Evolutionary conservation across 495 filamentous ascomycete species (phyloP).

Genomic region (Neurospora sublineolata): DNA sequence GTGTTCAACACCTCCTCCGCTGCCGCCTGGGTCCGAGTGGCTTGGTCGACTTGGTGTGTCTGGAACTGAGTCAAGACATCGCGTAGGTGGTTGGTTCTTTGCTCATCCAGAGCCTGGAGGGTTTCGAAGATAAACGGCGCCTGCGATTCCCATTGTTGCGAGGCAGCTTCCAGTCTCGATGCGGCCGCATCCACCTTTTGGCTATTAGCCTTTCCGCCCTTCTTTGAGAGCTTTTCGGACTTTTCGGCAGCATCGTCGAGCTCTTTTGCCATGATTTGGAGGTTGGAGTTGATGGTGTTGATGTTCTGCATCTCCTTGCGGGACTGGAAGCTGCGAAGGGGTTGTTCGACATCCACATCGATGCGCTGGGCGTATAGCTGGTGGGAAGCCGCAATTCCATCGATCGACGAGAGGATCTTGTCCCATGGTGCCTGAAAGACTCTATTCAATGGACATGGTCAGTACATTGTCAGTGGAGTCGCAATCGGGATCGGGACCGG

Average conservation of each 20-base stretch:
- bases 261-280: constrained; percentile 69
- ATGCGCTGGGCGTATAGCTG: constrained; percentile 71
- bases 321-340: constrained; percentile 63
- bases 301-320: constrained; percentile 73
- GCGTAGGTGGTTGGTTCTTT: constrained; percentile 77
- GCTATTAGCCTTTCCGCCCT: constrained; percentile 66
- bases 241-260: constrained; percentile 78
- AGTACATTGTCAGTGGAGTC: neutral
- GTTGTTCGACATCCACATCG: constrained; percentile 81
- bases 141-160: constrained; percentile 85
- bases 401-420: constrained; percentile 71
- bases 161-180: constrained; percentile 62
- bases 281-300: constrained; percentile 68
- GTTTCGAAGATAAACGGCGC: constrained; percentile 93
- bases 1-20: constrained; percentile 75
- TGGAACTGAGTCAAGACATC: constrained; percentile 86
- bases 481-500: neutral
- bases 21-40: constrained; percentile 62
- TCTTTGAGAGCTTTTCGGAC: constrained; percentile 71
- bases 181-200: constrained; percentile 70
- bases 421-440: constrained; percentile 89
- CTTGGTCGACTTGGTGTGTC: constrained; percentile 84
- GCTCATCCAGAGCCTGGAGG: constrained; percentile 84
- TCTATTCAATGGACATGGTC: constrained; percentile 33
- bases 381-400: constrained; percentile 74